Evolutionary conservation across 75 land plant genomes (phyloP).

Genomic region (Pinus albicaulis): DNA sequence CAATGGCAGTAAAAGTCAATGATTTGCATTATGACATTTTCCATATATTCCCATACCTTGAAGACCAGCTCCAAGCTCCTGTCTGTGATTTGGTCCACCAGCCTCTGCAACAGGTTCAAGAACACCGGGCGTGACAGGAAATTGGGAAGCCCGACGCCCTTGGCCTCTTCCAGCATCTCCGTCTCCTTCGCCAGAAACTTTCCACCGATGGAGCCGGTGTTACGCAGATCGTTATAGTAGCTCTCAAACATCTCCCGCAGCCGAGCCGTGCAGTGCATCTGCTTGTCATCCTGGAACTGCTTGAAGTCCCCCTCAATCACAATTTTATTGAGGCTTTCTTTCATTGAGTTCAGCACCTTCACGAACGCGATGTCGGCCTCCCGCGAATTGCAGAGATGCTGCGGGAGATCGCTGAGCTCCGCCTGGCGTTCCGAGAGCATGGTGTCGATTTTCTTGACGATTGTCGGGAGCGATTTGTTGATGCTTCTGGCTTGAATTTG

Average conservation of each 20-base stretch:
- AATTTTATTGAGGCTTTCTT: background rate
- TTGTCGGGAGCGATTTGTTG: constrained; percentile 26
- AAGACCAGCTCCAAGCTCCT: constrained; percentile 4
- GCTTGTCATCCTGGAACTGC: background rate
- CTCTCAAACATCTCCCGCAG: constrained; percentile 17
- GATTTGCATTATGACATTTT: background rate
- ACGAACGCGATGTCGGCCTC: constrained; percentile 39
- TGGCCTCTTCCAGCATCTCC: background rate
- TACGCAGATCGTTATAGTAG: constrained; percentile 12
- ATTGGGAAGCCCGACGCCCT: background rate
- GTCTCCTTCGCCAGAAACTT: background rate
- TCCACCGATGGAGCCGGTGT: background rate
- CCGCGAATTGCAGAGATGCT: constrained; percentile 11
- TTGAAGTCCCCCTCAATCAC: background rate
- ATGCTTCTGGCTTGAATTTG: constrained; percentile 48
- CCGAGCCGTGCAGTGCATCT: constrained; percentile 22
- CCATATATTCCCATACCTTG: constrained; percentile 7
- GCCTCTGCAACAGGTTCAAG: constrained; percentile 6
- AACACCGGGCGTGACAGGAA: constrained; percentile 15
- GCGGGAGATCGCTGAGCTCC: constrained; percentile 35
- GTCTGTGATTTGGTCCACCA: constrained; percentile 7
- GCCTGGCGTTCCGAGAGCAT: constrained; percentile 17
- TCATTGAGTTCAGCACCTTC: background rate
- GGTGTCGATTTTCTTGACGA: constrained; percentile 30
- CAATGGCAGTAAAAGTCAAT: background rate